Evolutionary conservation across 2,329 filamentous ascomycete species (phyloP).

Genomic region (Chaetomium globosum): DNA sequence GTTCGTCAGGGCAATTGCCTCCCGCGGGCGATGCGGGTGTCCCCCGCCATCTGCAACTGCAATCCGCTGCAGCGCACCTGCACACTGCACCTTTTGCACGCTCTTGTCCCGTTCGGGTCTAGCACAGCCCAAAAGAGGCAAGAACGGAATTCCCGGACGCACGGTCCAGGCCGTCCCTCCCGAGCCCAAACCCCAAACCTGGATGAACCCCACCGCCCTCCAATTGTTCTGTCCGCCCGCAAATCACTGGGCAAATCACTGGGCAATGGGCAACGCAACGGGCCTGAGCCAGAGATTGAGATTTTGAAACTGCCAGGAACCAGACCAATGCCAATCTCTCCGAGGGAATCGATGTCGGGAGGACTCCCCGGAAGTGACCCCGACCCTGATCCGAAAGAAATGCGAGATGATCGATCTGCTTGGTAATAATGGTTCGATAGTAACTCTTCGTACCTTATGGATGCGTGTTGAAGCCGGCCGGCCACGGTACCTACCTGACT

Average conservation of each 20-base stretch:
- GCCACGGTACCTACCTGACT: background rate
- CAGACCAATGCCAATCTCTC: background rate
- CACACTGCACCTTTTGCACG: slow-evolving; percentile 1
- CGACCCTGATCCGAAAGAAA: background rate
- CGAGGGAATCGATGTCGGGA: background rate
- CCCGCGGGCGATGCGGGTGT: background rate
- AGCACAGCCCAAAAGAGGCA: slow-evolving; percentile 7
- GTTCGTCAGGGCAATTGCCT: background rate
- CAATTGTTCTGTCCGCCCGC: background rate
- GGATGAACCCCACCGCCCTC: background rate
- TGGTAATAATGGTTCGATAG: background rate
- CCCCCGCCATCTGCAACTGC: background rate
- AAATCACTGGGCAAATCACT: background rate
- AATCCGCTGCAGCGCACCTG: too few species aligned
- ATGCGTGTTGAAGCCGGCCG: background rate
- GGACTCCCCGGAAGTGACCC: background rate
- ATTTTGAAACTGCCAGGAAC: slow-evolving; percentile 4
- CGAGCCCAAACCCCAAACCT: background rate
- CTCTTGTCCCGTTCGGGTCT: background rate
- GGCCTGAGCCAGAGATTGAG: background rate
- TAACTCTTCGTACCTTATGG: background rate
- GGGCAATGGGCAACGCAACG: background rate
- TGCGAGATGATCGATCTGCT: background rate
- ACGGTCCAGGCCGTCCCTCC: slow-evolving; percentile 14
- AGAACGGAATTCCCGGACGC: slow-evolving; percentile 1